phyloP scores from a whole-genome alignment of 2,329 filamentous ascomycete genomes.

The Trichoderma sp. region DNA sequence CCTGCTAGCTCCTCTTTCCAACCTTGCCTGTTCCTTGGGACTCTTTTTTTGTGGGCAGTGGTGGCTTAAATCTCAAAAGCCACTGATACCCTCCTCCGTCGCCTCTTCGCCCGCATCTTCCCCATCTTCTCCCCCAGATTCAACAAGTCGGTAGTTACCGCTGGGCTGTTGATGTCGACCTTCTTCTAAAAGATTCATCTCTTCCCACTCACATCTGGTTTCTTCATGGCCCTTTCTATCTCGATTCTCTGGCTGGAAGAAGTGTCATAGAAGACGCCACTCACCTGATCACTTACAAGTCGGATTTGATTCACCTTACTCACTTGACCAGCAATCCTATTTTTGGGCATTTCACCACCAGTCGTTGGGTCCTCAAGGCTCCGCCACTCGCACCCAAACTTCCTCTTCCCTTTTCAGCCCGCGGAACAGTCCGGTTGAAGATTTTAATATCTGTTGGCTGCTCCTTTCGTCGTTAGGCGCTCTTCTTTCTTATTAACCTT shows the following conservation, averaged over 20 bases:
- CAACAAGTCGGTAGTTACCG: neutral
- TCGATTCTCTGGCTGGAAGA: neutral
- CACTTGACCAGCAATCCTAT: neutral
- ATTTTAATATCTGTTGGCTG: neutral
- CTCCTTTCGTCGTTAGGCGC: neutral
- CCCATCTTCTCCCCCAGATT: slow-evolving; percentile 19
- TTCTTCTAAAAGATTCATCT: neutral
- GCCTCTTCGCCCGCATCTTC: slow-evolving; percentile 16
- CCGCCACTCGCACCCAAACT: neutral
- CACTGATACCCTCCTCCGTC: slow-evolving; percentile 22
- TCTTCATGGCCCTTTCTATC: neutral
- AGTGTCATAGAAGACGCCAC: neutral
- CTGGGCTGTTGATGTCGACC: neutral
- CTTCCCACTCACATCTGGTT: neutral
- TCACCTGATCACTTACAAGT: slow-evolving; percentile 2
- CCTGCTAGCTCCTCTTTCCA: slow-evolving; percentile 19
- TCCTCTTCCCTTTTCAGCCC: neutral
- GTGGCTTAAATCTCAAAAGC: slow-evolving; percentile 27
- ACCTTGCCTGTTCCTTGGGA: neutral
- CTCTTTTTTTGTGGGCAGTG: neutral
- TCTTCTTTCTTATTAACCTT: neutral
- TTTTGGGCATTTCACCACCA: neutral
- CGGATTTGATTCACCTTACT: neutral
- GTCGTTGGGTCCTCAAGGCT: slow-evolving; percentile 1
- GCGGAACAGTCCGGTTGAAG: neutral